A percentile compares a stretch with the other conserved stretches of the same genome.
These are phyloP conservation scores for Aspergillus sp. DNA, from an alignment of 2,329 filamentous ascomycete species.

Conservation along the genomic window DNA sequence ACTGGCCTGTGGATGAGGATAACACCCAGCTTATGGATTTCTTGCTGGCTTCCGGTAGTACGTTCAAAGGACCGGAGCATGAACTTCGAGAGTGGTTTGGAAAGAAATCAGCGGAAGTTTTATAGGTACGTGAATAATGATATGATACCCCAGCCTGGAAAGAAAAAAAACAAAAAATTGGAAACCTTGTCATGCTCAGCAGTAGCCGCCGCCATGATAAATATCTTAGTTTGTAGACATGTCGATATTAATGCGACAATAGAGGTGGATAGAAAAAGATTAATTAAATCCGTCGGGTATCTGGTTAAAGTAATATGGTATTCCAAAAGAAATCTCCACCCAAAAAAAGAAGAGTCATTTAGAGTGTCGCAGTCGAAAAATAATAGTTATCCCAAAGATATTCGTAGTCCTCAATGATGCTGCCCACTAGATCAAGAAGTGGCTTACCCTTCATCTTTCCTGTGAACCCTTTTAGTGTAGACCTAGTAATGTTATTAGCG, in stretches of 20 bases:
- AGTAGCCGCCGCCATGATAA: too few relatives aligned
- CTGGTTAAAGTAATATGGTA: background rate
- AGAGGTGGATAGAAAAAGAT: constrained; percentile 6
- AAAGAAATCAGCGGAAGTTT: constrained; percentile 65
- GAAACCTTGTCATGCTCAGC: too few relatives aligned
- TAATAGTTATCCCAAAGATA: constrained; percentile 99
- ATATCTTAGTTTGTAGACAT: too few relatives aligned
- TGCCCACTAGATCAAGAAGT: constrained; percentile 76
- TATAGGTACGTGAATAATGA: constrained; percentile 49
- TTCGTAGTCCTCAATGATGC: constrained; percentile 92
- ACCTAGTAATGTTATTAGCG: constrained; percentile 43
- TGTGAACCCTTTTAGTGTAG: constrained; percentile 68
- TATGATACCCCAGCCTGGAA: constrained; percentile 1
- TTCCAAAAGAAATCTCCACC: background rate
- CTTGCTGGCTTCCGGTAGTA: constrained; percentile 51
- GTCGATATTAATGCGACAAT: background rate
- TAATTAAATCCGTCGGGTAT: constrained; percentile 9
- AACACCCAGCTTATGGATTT: constrained; percentile 75
- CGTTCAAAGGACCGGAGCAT: constrained; percentile 49
- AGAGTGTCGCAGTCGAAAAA: constrained; percentile 67
- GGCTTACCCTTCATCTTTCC: constrained; percentile 69
- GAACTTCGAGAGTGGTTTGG: constrained; percentile 85
- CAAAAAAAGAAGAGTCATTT: constrained; percentile 6
- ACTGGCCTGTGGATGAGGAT: constrained; percentile 79
- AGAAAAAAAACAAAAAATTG: background rate